Base-by-base conservation (phyloP, 1,284 basidiomycete genomes). In the Chalciporus piperatoides region DNA sequence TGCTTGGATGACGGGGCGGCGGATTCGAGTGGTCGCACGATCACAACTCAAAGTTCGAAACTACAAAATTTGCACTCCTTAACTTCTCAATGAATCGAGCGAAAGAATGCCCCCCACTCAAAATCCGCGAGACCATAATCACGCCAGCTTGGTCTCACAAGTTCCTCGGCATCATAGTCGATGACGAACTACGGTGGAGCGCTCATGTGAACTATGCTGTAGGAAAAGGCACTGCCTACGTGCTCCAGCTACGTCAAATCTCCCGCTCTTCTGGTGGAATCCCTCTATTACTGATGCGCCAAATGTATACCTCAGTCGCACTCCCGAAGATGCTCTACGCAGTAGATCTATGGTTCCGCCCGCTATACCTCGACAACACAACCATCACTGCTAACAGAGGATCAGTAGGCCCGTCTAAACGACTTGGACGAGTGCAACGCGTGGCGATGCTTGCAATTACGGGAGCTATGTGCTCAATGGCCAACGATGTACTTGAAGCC, bases 321-420 rank as follows among this genome's bases (percentile, higher is more conserved):
- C 23, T 71, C 2, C 62, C 62, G 0, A 56, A 59, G 12, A 60
- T 69, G 56, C 41, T 63, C 0, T 70, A 71, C 24, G 60, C 62
- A 2, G 51, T 60, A 0, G 57, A 66, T 15, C 44, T 73, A 1
- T 74, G 58, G 55, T 56, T 53, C 37, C 50, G 10, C 7, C 60
- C 43, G 43, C 47, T 43, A 0, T 48, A 21, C 33, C n/a, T 30
- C 3, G 28, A 9, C 28, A 12, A 1, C 28, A 28, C 4, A 1
- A 14, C 39, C 10, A 2, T 4, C 8, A 10, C 19, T 4, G 14
- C 5, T 14, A 17, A 10, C 9, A 28, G 15, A 39, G 47, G 49
- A 0, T 55, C 53, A 0, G 7, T 36, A 19, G 38, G 44, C 0
- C 9, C 40, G 0, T 12, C 24, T 0, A 15, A 27, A 2, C 14